phyloP scores from a whole-genome alignment of 2,329 filamentous ascomycete genomes.

The Diaporthe capsici region DNA sequence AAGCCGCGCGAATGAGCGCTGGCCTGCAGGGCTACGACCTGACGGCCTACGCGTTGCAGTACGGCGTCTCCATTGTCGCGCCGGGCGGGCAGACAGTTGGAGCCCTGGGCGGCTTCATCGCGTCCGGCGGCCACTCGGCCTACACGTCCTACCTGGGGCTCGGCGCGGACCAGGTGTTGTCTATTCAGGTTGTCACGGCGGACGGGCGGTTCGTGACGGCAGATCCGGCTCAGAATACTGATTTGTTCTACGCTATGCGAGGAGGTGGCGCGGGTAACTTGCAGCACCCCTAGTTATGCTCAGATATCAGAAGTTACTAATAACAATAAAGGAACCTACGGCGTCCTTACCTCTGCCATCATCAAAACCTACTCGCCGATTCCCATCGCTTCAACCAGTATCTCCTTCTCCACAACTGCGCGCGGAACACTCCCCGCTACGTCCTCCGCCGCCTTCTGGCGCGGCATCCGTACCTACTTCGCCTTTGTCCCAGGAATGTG shows the following conservation, averaged over 20 bases:
- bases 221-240: conserved; percentile 53
- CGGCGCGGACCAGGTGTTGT: conserved; percentile 62
- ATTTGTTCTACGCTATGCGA: conserved; percentile 52
- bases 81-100: conserved; percentile 60
- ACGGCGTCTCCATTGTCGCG: conserved; percentile 50
- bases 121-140: conserved; percentile 65
- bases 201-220: conserved; percentile 52
- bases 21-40: conserved; percentile 54
- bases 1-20: conserved; percentile 55
- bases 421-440: conserved; percentile 16
- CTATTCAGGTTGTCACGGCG: conserved; percentile 54
- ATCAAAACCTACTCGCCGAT: conserved; percentile 15
- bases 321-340: conserved; percentile 19
- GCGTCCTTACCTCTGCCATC: conserved; percentile 26
- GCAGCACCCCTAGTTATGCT: neutral
- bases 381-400: conserved; percentile 5
- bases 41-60: conserved; percentile 47
- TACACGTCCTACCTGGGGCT: conserved; percentile 63
- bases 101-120: conserved; percentile 61
- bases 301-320: neutral
- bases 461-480: conserved; percentile 52
- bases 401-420: conserved; percentile 16
- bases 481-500: conserved; percentile 51
- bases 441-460: conserved; percentile 47
- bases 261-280: conserved; percentile 59